A percentile compares a stretch with the other conserved stretches of the same genome.
Conservation (phyloP, 1,284 basidiomycete genomes). For the Chalciporus sp. region DNA sequence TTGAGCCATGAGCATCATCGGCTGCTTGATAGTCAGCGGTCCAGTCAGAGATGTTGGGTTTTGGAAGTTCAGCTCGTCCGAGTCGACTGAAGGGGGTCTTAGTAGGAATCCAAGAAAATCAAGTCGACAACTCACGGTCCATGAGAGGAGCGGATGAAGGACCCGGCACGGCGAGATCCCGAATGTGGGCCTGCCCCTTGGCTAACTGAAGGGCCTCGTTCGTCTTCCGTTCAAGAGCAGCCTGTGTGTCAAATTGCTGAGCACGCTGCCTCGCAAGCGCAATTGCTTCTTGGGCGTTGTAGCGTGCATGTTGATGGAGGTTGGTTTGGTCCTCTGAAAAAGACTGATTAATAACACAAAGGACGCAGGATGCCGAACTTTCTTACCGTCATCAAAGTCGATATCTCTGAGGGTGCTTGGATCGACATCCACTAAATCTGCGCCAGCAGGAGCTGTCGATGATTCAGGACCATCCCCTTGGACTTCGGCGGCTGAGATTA, state of each 20-base stretch:
- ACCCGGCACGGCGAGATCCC: slow-evolving; percentile 45
- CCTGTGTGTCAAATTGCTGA: slow-evolving; percentile 82
- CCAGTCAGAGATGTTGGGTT: slow-evolving; percentile 95
- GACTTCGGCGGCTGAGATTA: slow-evolving; percentile 75
- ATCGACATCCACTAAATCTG: slow-evolving; percentile 56
- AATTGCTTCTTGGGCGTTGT: slow-evolving; percentile 91
- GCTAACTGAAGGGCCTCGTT: slow-evolving; percentile 74
- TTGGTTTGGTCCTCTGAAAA: slow-evolving; percentile 82
- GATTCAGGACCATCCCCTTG: slow-evolving; percentile 67
- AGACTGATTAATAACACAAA: slow-evolving; percentile 2
- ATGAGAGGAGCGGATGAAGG: slow-evolving; percentile 48
- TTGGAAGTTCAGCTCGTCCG: slow-evolving; percentile 98
- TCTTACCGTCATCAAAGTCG: slow-evolving; percentile 91
- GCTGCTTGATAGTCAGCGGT: slow-evolving; percentile 86
- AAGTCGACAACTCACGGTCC: slow-evolving; percentile 56
- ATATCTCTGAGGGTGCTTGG: slow-evolving; percentile 70
- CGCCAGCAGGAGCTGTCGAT: slow-evolving; percentile 55
- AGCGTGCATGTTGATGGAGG: slow-evolving; percentile 84
- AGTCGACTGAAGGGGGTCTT: slow-evolving; percentile 65
- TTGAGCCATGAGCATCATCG: slow-evolving; percentile 95
- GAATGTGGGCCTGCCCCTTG: slow-evolving; percentile 64
- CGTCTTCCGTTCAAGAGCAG: slow-evolving; percentile 78
- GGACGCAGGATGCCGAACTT: not conserved
- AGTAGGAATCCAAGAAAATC: slow-evolving; percentile 1
- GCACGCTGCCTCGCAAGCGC: slow-evolving; percentile 82